Base-by-base conservation (phyloP, 768 basidiomycete species). In the Tephrocybe sp. region DNA sequence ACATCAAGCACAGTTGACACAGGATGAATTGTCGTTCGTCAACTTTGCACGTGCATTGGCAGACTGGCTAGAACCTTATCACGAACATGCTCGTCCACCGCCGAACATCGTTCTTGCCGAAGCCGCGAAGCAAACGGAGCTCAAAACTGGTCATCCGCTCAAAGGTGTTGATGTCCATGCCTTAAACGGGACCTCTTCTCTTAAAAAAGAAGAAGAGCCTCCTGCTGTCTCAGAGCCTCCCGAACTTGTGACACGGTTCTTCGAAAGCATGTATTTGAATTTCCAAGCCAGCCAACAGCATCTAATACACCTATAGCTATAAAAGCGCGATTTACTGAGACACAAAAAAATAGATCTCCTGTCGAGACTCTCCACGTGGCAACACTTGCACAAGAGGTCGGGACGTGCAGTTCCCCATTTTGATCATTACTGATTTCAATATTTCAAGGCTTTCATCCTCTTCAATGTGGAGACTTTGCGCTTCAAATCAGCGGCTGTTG, bases 61-160 rank as follows among this genome's bases (percentile, higher is more conserved):
- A 25, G 77, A 83, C 44, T 92, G 89, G 89, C 73, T 92, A 13
- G 86, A 82, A 51, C 86, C 86, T 6, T 83, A 87, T 63, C 89
- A 92, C 55, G 75, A 88, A 50, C 70, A 87, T 58, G 72, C 81
- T 27, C 85, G 90, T 2, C 90, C 88, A 4, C 83, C 82, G 16
- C 80, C 87, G 2, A 67, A 79, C 6, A 77, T 79, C 13, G 87
- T 89, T 26, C 69, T 89, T 19, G 87, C 86, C 6, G 89, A 89
- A 63, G 86, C 84, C 26, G 79, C 86, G 5, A 89, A 83, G 56
- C 80, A 83, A 63, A 81, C 82, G 0, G 82, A 89, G 58, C 66
- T 82, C 34, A 89, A 87, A 67, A 83, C 83, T 0, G 86, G 85
- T 0, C 76, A 82, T 50, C 83, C 85, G 5, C 65, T 86, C 51